phyloP scores from a whole-genome alignment of 768 basidiomycete genomes.

The Epithele typhae region DNA sequence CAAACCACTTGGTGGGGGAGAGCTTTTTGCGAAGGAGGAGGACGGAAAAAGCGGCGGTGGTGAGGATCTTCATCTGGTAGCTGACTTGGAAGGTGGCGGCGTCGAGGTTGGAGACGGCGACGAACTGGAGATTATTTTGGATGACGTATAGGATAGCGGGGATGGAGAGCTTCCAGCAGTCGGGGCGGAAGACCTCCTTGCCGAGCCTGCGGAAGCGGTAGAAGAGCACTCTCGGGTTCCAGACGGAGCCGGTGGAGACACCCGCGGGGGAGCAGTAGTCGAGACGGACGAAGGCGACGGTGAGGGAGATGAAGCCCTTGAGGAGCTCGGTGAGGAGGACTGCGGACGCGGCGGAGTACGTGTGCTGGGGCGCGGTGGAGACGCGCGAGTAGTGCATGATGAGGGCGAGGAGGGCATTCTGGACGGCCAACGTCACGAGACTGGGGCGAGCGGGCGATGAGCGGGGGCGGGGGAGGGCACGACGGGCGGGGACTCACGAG shows the following conservation, averaged over 20 bases:
- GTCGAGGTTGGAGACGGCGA: conserved; percentile 89
- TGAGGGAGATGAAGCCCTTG: conserved; percentile 84
- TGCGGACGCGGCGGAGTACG: conserved; percentile 91
- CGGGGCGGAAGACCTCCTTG: conserved; percentile 75
- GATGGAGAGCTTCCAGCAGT: conserved; percentile 97
- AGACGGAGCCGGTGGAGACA: conserved; percentile 30
- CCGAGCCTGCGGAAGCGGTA: conserved; percentile 53
- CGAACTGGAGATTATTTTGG: conserved; percentile 94
- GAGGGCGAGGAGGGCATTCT: conserved; percentile 87
- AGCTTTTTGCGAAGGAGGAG: conserved; percentile 75
- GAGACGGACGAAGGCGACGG: conserved; percentile 72
- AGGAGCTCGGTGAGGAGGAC: conserved; percentile 93
- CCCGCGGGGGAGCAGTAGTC: conserved; percentile 31
- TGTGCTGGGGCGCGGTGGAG: conserved; percentile 64
- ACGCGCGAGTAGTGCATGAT: conserved; percentile 97
- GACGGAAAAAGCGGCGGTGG: conserved; percentile 88
- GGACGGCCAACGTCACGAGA: conserved; percentile 80
- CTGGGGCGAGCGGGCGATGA: conserved; percentile 31
- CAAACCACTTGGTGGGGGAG: conserved; percentile 73
- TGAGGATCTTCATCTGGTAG: conserved; percentile 97
- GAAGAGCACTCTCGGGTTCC: conserved; percentile 32
- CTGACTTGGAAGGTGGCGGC: conserved; percentile 96
- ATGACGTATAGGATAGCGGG: conserved; percentile 95
- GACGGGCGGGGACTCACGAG: conserved; percentile 22
- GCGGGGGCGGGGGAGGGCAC: conserved; percentile 7